Base-by-base conservation (phyloP, 352 stramenopile genomes). In the Globisporangium okanoganense region DNA sequence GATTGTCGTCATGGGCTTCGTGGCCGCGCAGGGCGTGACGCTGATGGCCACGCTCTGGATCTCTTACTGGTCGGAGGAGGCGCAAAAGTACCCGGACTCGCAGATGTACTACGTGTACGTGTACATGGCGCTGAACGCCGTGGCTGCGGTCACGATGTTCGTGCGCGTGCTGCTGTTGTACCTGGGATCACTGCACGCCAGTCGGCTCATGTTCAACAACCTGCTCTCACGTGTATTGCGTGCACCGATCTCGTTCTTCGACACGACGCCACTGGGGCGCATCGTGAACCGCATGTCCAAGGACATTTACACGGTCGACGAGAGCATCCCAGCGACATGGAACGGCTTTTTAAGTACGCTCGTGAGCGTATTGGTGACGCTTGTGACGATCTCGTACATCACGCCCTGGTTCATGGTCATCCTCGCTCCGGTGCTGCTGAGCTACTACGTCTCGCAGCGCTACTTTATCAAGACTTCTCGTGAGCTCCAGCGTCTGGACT, bases 401-500 rank as follows among this genome's bases (percentile, higher is more conserved):
- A 88, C 80, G 3, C 81, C 79, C 0, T 58, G 71, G 13, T 85
- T 84, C 58, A 88, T 94, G 70, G 59, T 77, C 24, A 82, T 92
- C 47, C 56, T 95, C 25, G 55, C 86, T 5, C 94, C 93, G 2
- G 68, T 87, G 25, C 53, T 89, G 20, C 55, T 86, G 35, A 71
- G 70, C 9, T 87, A 86, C 66, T 87, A 85, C 56, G 64, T 78
- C 57, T 87, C 79, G 2, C 79, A 87, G 78, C 93, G 93, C 14
- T 98, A 98, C 65, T 98, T 97, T 69, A 92, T 97, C 64, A 84
- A 81, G 56, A 93, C 78, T 0, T 84, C 87, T 55, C 76, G 83
- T 10, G 96, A 98, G 62, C 71, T 99, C 6, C 97, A 99, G 75
- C 85, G 96, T 49, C 82, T 99, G 24, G 97, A 99, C 65, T 96